Evolutionary conservation across 1,284 basidiomycete genomes (phyloP), one percentile per base, ranked within the genome.

Genomic region (Cryptococcus wingfieldii): DNA sequence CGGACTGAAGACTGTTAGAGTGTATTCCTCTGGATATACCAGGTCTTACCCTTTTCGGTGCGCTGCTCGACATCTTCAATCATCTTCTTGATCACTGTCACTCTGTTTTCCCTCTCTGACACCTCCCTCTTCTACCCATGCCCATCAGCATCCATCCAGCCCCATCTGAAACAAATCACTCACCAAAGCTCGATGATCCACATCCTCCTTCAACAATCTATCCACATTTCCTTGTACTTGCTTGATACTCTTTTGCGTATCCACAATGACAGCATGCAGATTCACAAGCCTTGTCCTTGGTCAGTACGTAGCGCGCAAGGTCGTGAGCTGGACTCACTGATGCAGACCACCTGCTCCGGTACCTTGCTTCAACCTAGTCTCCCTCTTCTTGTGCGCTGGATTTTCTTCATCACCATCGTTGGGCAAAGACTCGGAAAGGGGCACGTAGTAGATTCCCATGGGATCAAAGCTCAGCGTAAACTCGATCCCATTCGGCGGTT

Each of bases 231-330:
- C 68, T 16, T 84, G 75, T 23, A 87, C 76, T 39, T 83, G 79
- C 23, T 69, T 76, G 2, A 90, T 79, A 7, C 83, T 85, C 41
- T 75, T 74, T 64, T 84, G 77, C n/a, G 84, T 85, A 64, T 90
- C 88, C 37, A 79, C 67, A 52, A 91, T 83, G 51, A 82, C 82
- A 23, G 83, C 79, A 65, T 90, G 87, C 34, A 89, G 71, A 52
- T 82, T 84, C 41, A 84, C 84, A 28, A 91, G 77, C 68, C 89
- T 90, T 53, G 7, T 13, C 45, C 31, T 19, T 18, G 42, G 43
- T 14, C 5, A 25, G 43, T 8, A 38, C 4, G 12, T 27, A 18
- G 25, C 12, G 27, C 25, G 16, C 14, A 23, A 12, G 45, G 18
- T 23, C 23, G 19, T n/a, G 31, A 47, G n/a, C 37, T 12, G 43